Conservation (phyloP, 176 grass and related monocot genomes). For the Oropetium thomaeum region DNA sequence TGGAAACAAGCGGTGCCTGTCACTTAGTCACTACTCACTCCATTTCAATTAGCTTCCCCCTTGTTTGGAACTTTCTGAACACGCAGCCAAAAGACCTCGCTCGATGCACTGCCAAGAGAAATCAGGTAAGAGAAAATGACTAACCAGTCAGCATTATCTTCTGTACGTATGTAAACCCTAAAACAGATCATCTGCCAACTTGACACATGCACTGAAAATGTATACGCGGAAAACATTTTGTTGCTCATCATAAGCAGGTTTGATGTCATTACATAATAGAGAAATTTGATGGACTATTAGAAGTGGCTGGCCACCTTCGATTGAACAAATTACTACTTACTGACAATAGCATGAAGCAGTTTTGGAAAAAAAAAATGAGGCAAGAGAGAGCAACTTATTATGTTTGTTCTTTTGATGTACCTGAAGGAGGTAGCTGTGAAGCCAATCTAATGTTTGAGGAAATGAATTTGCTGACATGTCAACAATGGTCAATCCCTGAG, state of each 20-base stretch:
- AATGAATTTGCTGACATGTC: constrained; percentile 96
- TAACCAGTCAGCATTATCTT: not conserved
- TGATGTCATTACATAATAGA: not conserved
- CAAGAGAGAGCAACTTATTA: not conserved
- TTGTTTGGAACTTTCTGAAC: constrained; percentile 38
- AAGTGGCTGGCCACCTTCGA: not conserved
- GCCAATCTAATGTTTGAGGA: constrained; percentile 86
- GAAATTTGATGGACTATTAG: not conserved
- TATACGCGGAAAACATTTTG: not conserved
- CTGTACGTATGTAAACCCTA: not conserved
- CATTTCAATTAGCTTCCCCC: constrained; percentile 17
- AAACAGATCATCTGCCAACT: not conserved
- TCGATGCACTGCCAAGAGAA: constrained; percentile 57
- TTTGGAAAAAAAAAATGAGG: not conserved
- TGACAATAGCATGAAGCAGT: constrained; percentile 2
- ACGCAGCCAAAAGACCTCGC: constrained; percentile 52
- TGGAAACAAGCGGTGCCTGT: not conserved
- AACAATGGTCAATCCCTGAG: constrained; percentile 77
- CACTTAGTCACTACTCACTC: not conserved
- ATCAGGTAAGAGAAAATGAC: not conserved
- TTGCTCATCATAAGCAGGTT: not conserved
- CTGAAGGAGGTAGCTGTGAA: constrained; percentile 95
- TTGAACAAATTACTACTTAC: not conserved
- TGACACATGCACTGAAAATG: not conserved
- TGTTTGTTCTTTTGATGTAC: constrained; percentile 34